Base-by-base conservation (phyloP, 1,139 yeast species). In the Scheffersomyces illinoinensis region DNA sequence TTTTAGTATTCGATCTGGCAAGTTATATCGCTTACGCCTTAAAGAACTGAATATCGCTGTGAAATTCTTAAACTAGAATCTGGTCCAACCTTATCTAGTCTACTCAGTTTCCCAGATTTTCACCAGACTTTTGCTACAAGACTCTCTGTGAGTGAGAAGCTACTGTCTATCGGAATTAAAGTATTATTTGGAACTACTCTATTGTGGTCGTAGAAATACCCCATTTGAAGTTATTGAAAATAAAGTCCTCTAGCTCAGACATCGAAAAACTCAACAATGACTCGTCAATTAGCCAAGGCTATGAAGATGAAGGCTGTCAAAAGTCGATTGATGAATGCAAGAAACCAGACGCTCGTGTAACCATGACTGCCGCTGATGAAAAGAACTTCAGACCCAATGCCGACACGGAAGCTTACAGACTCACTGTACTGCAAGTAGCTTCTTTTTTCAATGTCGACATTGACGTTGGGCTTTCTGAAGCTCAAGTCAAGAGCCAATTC, bases 251-350 rank as follows among this genome's bases (percentile, higher is more conserved):
- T 18, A 53, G 47, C 18, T 50, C 49, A 20, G 43, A 53, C 20
- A 50, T 50, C n/a, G 56, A 52, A 7, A n/a, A 21, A 18, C 47
- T 52, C n/a, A 51, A 59, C 54, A 54, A 62, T 65, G 68, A 56
- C 56, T 56, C 66, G 62, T 59, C 62, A 57, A 49, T 61, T 64
- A 59, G 65, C 63, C 61, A 62, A 60, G 61, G 63, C 62, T 51
- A 59, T 65, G 61, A 63, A 64, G 56, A 61, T 65, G 64, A 66
- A 65, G 60, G 66, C 68, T 50, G 68, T 66, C 53, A 66, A 63
- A 56, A 62, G 60, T 50, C 65, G 66, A 51, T 33, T 12, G 10
- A 61, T 52, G 57, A 52, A 23, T 54, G 48, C 58, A 33, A 33
- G 43, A 33, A 8, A 4, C 43, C 12, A 33, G 17, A 33, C 43